These are phyloP conservation scores for Capronia americana DNA, from an alignment of 2,329 filamentous ascomycete genomes.

Conservation along the genomic window DNA sequence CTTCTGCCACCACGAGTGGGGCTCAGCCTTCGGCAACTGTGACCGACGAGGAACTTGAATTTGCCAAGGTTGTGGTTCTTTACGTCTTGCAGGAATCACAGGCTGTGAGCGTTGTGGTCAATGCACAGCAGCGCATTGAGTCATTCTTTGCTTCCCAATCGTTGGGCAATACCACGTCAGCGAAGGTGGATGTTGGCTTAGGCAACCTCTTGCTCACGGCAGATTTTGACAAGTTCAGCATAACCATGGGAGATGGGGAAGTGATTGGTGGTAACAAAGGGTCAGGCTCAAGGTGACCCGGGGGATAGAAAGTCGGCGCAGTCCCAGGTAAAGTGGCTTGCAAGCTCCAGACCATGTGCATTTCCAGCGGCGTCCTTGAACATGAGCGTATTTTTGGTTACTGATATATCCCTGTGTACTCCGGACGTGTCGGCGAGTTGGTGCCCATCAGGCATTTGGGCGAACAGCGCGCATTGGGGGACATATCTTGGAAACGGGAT, in stretches of 20 bases:
- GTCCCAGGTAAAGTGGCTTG: neutral
- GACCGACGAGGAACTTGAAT: slow-evolving; percentile 28
- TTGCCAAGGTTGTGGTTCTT: slow-evolving; percentile 37
- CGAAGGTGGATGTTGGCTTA: slow-evolving; percentile 40
- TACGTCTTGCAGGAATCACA: slow-evolving; percentile 42
- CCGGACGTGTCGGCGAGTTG: neutral
- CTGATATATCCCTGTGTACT: neutral
- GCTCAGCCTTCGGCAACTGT: slow-evolving; percentile 34
- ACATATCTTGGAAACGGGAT: neutral
- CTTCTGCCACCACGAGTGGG: slow-evolving; percentile 25
- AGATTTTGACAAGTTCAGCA: slow-evolving; percentile 47
- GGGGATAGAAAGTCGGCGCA: neutral
- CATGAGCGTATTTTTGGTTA: neutral
- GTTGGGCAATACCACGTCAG: slow-evolving; percentile 38
- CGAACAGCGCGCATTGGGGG: neutral
- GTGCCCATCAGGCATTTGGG: neutral
- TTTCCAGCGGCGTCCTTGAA: neutral
- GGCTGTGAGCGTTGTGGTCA: slow-evolving; percentile 42
- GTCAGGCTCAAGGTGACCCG: neutral
- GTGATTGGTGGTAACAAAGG: slow-evolving; percentile 40
- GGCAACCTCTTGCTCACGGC: slow-evolving; percentile 43
- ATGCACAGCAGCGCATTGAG: slow-evolving; percentile 36
- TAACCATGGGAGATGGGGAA: slow-evolving; percentile 44
- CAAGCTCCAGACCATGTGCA: neutral
- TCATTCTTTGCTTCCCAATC: slow-evolving; percentile 43